Evolutionary conservation across 176 grass and related monocot genomes (phyloP).

Genomic region (Olyra latifolia): DNA sequence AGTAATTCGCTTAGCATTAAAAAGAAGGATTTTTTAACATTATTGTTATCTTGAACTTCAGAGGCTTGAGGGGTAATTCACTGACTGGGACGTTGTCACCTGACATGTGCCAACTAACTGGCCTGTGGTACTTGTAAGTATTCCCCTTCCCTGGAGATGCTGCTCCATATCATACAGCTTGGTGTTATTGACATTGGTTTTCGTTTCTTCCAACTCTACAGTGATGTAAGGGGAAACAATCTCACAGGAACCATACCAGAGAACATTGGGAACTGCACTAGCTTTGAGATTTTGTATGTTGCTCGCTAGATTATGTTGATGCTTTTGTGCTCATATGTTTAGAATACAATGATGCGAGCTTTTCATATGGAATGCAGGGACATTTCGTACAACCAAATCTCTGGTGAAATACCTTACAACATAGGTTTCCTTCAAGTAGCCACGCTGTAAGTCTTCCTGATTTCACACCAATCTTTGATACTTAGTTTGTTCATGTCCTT

Average conservation of each 20-base stretch:
- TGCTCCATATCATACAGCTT: not conserved
- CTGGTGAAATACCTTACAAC: constrained; percentile 98
- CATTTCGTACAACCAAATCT: constrained; percentile 97
- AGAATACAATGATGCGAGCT: not conserved
- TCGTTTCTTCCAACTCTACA: constrained; percentile 33
- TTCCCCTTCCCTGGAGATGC: not conserved
- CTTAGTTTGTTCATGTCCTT: not conserved
- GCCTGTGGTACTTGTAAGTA: constrained; percentile 99
- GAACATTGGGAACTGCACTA: constrained; percentile 94
- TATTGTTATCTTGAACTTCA: constrained; percentile 35
- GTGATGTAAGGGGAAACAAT: constrained; percentile 97
- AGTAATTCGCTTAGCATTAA: not conserved
- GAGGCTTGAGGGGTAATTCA: constrained; percentile 86
- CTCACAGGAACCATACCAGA: constrained; percentile 95
- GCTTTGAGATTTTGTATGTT: constrained; percentile 94
- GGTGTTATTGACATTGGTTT: not conserved
- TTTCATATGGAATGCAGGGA: constrained; percentile 58
- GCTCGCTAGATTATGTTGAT: not conserved
- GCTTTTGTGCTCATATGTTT: not conserved
- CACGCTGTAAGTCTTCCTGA: constrained; percentile 63
- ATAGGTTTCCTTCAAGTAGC: constrained; percentile 99
- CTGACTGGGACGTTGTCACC: constrained; percentile 85
- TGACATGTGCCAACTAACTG: constrained; percentile 97
- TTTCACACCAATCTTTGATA: not conserved
- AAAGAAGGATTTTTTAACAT: constrained; percentile 2